Evolutionary conservation across 495 filamentous ascomycete species (phyloP).

Genomic region (Bacidia gigantensis): DNA sequence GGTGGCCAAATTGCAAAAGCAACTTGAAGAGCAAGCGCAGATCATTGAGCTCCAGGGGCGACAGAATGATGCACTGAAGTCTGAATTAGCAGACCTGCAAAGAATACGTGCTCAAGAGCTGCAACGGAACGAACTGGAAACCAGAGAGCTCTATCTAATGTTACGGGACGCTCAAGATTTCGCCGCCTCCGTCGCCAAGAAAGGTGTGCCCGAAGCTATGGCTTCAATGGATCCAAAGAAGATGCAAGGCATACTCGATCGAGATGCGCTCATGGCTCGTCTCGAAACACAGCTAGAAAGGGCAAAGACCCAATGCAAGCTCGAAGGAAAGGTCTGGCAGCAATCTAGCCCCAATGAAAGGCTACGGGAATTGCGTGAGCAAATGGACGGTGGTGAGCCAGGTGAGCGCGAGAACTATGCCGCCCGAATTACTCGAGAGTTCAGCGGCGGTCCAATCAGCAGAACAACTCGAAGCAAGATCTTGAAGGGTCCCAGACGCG

Average conservation of each 20-base stretch:
- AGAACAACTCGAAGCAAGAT: conserved; percentile 50
- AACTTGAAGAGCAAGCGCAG: conserved; percentile 78
- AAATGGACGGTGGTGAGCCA: conserved; percentile 62
- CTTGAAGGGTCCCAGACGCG: conserved; percentile 39
- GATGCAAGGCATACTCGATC: conserved; percentile 85
- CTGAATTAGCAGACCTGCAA: conserved; percentile 78
- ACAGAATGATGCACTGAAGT: conserved; percentile 74
- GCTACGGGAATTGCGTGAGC: conserved; percentile 78
- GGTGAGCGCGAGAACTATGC: conserved; percentile 34
- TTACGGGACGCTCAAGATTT: conserved; percentile 94
- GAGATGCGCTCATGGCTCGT: conserved; percentile 79
- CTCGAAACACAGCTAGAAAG: conserved; percentile 89
- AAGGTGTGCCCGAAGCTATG: conserved; percentile 40
- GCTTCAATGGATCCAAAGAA: conserved; percentile 53
- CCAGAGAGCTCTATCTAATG: conserved; percentile 94
- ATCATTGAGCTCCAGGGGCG: conserved; percentile 81
- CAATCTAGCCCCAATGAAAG: conserved; percentile 80
- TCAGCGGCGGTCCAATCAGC: conserved; percentile 47
- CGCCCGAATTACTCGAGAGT: conserved; percentile 34
- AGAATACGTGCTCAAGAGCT: conserved; percentile 78
- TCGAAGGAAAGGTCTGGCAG: conserved; percentile 90
- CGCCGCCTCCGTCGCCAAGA: conserved; percentile 72
- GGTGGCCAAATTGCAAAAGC: conserved; percentile 82
- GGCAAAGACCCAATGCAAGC: conserved; percentile 95
- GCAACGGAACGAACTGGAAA: conserved; percentile 90